These are phyloP conservation scores for Phytophthora cactorum DNA, from an alignment of 352 stramenopile genomes.

Conservation along the genomic window DNA sequence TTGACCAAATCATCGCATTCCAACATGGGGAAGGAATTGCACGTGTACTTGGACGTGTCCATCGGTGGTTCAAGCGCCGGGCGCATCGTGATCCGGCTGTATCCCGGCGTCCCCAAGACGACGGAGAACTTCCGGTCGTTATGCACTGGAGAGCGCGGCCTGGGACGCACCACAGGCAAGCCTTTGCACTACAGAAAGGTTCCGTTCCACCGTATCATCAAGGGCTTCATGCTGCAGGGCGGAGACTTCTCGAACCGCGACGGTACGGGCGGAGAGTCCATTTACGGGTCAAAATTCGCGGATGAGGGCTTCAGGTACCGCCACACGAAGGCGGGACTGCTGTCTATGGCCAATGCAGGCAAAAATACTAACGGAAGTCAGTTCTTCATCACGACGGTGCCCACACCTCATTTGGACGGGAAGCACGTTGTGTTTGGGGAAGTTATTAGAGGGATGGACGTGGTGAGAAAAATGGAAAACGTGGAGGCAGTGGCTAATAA, in stretches of 20 bases:
- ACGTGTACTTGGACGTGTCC: conserved; percentile 76
- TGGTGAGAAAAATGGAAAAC: conserved; percentile 92
- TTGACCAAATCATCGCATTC: neutral
- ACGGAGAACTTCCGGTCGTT: conserved; percentile 72
- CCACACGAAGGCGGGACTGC: conserved; percentile 92
- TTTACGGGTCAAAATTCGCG: conserved; percentile 83
- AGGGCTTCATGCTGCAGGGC: conserved; percentile 87
- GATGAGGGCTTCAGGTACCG: conserved; percentile 97
- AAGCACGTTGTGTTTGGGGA: conserved; percentile 99
- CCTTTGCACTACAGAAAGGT: conserved; percentile 70
- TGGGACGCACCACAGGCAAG: conserved; percentile 64
- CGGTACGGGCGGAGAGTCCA: conserved; percentile 85
- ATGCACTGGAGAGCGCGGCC: conserved; percentile 73
- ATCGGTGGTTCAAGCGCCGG: conserved; percentile 85
- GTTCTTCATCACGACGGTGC: conserved; percentile 86
- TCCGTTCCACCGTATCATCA: conserved; percentile 88
- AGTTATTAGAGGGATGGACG: conserved; percentile 81
- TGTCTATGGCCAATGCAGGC: conserved; percentile 95
- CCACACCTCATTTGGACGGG: conserved; percentile 96
- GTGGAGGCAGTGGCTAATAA: conserved; percentile 83
- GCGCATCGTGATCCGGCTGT: conserved; percentile 74
- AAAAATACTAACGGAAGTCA: conserved; percentile 81
- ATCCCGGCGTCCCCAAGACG: conserved; percentile 56
- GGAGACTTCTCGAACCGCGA: conserved; percentile 83
- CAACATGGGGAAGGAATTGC: conserved; percentile 27